phyloP scores from a whole-genome alignment of 768 basidiomycete genomes.

The Trametopsis cervina region DNA sequence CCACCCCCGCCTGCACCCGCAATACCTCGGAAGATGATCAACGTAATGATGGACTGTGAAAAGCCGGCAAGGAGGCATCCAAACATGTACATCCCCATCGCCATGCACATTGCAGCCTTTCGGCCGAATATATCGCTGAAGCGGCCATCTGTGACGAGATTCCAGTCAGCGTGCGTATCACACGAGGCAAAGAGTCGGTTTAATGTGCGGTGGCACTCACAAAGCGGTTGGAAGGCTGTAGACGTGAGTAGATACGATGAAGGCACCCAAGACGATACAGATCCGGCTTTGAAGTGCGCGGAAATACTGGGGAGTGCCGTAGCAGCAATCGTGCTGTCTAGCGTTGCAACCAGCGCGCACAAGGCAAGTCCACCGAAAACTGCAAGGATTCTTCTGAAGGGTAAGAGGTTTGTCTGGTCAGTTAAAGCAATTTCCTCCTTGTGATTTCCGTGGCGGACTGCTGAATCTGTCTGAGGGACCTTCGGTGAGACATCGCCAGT shows the following conservation, averaged over 20 bases:
- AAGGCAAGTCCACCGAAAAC: conserved; percentile 56
- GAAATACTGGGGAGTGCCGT: conserved; percentile 72
- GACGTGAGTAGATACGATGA: conserved; percentile 66
- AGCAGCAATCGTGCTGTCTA: conserved; percentile 70
- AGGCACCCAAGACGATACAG: conserved; percentile 64
- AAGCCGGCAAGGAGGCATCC: conserved; percentile 65
- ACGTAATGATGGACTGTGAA: conserved; percentile 52
- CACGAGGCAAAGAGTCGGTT: neutral
- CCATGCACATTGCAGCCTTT: conserved; percentile 49
- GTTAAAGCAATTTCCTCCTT: conserved; percentile 35
- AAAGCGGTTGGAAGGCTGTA: conserved; percentile 50
- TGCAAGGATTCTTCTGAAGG: conserved; percentile 52
- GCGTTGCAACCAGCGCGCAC: conserved; percentile 52
- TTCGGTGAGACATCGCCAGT: too few relatives aligned
- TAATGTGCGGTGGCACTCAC: conserved; percentile 30
- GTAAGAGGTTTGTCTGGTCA: conserved; percentile 74
- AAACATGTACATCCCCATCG: conserved; percentile 57
- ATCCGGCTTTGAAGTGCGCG: conserved; percentile 54
- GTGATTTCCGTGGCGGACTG: too few relatives aligned
- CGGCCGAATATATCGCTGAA: conserved; percentile 66
- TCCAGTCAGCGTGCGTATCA: neutral
- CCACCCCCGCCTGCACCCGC: conserved; percentile 69
- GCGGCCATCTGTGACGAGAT: conserved; percentile 37
- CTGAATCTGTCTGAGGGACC: too few relatives aligned
- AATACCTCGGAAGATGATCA: conserved; percentile 64